phyloP scores from a whole-genome alignment of 805 yeast genomes.

The Saccharomycopsis vini region DNA sequence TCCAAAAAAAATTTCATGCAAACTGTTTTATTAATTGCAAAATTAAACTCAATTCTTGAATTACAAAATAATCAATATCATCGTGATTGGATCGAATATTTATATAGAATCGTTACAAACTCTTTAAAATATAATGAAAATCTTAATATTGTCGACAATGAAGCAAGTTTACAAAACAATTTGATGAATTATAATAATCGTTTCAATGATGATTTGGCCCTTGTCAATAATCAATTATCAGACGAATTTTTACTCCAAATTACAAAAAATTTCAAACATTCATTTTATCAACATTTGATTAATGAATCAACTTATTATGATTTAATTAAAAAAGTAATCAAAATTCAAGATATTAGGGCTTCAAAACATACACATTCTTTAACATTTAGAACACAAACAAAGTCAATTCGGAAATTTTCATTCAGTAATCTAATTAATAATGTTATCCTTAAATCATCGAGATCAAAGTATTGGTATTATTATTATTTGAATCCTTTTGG shows the following conservation, averaged over 20 bases:
- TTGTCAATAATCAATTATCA: slow-evolving; percentile 29
- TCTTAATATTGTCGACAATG: background rate
- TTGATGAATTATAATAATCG: slow-evolving; percentile 17
- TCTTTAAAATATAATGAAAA: background rate
- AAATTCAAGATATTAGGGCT: slow-evolving; percentile 49
- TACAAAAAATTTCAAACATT: slow-evolving; percentile 42
- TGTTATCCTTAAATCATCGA: slow-evolving; percentile 30
- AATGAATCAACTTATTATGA: slow-evolving; percentile 48
- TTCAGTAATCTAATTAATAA: slow-evolving; percentile 22
- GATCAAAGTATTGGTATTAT: slow-evolving; percentile 32
- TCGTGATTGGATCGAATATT: slow-evolving; percentile 57
- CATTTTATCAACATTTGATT: slow-evolving; percentile 44
- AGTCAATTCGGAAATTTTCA: slow-evolving; percentile 13
- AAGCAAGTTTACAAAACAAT: background rate
- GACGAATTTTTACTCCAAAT: slow-evolving; percentile 40
- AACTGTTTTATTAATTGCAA: slow-evolving; percentile 10
- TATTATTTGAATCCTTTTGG: slow-evolving; percentile 38
- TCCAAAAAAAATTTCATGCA: slow-evolving; percentile 55
- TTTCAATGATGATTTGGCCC: slow-evolving; percentile 18
- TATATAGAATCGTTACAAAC: slow-evolving; percentile 21
- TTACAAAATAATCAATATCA: slow-evolving; percentile 17
- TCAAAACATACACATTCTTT: slow-evolving; percentile 30
- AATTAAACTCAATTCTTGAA: slow-evolving; percentile 8
- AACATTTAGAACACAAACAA: slow-evolving; percentile 24
- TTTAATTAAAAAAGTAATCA: slow-evolving; percentile 39